Base-by-base conservation (phyloP, 78 protist genomes). In the Dictyostelium intermedium region DNA sequence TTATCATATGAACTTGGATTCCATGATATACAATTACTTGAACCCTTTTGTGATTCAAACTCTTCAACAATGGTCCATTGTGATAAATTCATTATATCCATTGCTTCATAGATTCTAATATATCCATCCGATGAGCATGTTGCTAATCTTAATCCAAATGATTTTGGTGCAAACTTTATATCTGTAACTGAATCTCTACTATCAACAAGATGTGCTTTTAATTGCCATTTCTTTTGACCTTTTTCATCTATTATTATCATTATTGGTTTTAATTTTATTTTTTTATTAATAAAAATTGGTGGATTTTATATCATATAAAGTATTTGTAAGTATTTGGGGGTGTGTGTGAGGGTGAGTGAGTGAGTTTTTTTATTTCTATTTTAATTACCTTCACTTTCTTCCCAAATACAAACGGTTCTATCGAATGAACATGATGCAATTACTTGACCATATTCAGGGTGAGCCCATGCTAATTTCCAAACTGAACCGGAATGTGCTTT, bases 361-460 rank as follows among this genome's bases (percentile, higher is more conserved):
- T 47, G 16, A 0, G 10, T 50, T 50, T 16, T 14, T 16, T 16
- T 50, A 5, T 50, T 50, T 50, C 2, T 50, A 16, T 50, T 50
- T 50, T 50, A 39, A 41, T 66, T 74, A 50, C 74, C 92, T 34
- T 82, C 93, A 9, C 76, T 43, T 91, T 98, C 99, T 82, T 98
- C 98, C 98, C 98, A 98, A 9, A 98, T 91, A 92, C 82, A 47
- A 34, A 97, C 98, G 14, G 78, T 96, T 35, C 97, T 81, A 82
- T 98, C 99, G 73, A 92, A 85, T 39, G 97, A 92, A 87, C 99
- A 97, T 30, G 98, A 86, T 9, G 98, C 98, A 16, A 98, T 35
- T n/a, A 96, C 95, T 70, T 82, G 95, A 25, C 99, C 99, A 76
- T 91, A 98, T 73, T 98, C 98, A 1, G 99, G 99, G 47, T 98